A percentile compares a stretch with the other conserved stretches of the same genome.
phyloP scores from a whole-genome alignment of 345 rosid genomes.

The Raphanus raphanistrum region DNA sequence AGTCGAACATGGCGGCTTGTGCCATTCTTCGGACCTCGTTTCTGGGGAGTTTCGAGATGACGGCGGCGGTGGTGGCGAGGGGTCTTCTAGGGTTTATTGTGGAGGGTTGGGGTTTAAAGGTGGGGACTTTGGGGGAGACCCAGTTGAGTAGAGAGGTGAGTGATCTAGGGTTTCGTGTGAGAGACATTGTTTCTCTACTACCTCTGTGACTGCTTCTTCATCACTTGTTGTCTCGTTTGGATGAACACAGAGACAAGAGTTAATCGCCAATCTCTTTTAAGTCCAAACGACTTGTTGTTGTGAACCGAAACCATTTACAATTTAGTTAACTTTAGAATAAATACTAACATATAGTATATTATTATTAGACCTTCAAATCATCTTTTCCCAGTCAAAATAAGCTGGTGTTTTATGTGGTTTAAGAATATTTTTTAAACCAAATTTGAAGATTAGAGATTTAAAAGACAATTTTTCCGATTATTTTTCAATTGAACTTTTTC shows the following conservation, averaged over 20 bases:
- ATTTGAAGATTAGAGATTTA: no score
- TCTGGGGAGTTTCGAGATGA: neutral
- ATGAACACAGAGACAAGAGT: neutral
- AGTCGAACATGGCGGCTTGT: slow-evolving; percentile 66
- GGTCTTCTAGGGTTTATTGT: slow-evolving; percentile 47
- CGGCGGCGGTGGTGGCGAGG: slow-evolving; percentile 33
- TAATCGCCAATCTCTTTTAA: no score
- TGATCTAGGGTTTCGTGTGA: slow-evolving; percentile 38
- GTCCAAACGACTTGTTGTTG: no score
- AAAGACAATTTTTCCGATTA: no score
- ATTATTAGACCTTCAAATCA: no score
- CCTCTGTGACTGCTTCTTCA: neutral
- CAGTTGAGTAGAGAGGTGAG: slow-evolving; percentile 44
- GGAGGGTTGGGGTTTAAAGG: slow-evolving; percentile 16
- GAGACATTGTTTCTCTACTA: neutral
- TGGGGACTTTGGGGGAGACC: slow-evolving; percentile 42
- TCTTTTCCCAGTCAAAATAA: no score
- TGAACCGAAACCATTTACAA: no score
- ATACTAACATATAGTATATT: no score
- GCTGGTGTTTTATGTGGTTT: no score
- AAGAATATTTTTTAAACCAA: no score
- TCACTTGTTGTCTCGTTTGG: neutral
- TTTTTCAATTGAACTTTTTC: no score
- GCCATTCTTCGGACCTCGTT: slow-evolving; percentile 38
- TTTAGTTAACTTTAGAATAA: no score